Evolutionary conservation across 2,329 filamentous ascomycete species (phyloP).

Genomic region (Colletotrichum echinochloae): DNA sequence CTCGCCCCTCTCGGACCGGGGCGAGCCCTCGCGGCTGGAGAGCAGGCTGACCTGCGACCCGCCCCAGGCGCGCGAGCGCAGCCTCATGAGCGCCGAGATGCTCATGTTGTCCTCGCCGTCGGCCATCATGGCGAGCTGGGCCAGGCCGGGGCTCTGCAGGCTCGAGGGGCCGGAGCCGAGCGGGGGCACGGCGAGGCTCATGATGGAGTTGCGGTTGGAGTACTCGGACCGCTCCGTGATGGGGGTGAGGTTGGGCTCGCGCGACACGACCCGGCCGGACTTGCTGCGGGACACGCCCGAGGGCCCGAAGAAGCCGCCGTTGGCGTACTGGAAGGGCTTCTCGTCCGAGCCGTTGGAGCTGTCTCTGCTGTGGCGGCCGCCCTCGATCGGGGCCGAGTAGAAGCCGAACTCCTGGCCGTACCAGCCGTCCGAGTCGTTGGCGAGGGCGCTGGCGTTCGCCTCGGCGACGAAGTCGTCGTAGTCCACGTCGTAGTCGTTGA

Average conservation of each 20-base stretch:
- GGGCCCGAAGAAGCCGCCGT: constrained; percentile 91
- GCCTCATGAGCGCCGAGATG: constrained; percentile 76
- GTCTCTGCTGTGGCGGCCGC: constrained; percentile 57
- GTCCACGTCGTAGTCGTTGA: constrained; percentile 76
- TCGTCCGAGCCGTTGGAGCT: constrained; percentile 50
- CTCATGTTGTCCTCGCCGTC: constrained; percentile 75
- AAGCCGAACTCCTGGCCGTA: constrained; percentile 98
- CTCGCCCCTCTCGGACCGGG: constrained; percentile 62
- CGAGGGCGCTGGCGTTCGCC: constrained; percentile 92
- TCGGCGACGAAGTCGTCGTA: constrained; percentile 95
- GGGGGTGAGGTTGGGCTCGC: constrained; percentile 92
- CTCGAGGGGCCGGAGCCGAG: constrained; percentile 59
- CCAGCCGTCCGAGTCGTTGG: constrained; percentile 92
- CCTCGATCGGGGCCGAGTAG: constrained; percentile 73
- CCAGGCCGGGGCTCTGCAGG: constrained; percentile 78
- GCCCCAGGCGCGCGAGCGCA: constrained; percentile 83
- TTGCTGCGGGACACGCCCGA: constrained; percentile 76
- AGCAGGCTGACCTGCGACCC: constrained; percentile 81
- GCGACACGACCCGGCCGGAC: constrained; percentile 79
- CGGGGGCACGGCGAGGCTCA: constrained; percentile 74
- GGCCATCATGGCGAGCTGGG: constrained; percentile 77
- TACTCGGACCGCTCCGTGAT: constrained; percentile 97
- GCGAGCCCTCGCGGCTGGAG: constrained; percentile 65
- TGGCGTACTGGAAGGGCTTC: constrained; percentile 70
- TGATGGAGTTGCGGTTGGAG: constrained; percentile 91